A percentile compares a stretch with the other conserved stretches of the same genome.
phyloP scores from a whole-genome alignment of 1,139 yeast species.

The Ashbya aceris region DNA sequence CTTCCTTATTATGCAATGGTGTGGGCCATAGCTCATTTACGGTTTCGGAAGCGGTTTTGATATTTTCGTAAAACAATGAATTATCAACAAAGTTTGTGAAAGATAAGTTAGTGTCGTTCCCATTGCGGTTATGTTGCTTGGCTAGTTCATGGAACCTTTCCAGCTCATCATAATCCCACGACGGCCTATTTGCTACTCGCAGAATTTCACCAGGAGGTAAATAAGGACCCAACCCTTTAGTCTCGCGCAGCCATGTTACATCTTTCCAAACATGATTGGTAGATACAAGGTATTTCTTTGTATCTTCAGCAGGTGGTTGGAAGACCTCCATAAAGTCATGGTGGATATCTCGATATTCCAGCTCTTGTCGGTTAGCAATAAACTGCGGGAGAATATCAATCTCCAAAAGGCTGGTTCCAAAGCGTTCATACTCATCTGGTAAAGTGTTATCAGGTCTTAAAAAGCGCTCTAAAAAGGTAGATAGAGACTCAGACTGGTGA shows the following conservation, averaged over 20 bases:
- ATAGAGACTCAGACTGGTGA: conserved; percentile 23
- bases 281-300: conserved; percentile 42
- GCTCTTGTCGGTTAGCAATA: conserved; percentile 45
- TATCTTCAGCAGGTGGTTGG: conserved; percentile 10
- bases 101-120: conserved; percentile 6
- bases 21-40: conserved; percentile 24
- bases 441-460: conserved; percentile 8
- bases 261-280: conserved; percentile 56
- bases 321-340: conserved; percentile 37
- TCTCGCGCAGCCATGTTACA: conserved; percentile 44
- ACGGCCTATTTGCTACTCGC: conserved; percentile 8
- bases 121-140: conserved; percentile 13
- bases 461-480: conserved; percentile 20
- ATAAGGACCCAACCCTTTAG: conserved; percentile 32
- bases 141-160: conserved; percentile 29
- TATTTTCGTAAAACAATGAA: conserved; percentile 6
- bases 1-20: too few species aligned
- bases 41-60: conserved; percentile 20
- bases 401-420: conserved; percentile 58
- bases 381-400: conserved; percentile 53
- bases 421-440: conserved; percentile 36
- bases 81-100: conserved; percentile 14
- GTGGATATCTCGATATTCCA: conserved; percentile 43
- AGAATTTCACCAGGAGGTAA: conserved; percentile 14
- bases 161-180: conserved; percentile 39